Base-by-base conservation (phyloP, 371 early-diverging fungal species). In the Blakeslea trispora region DNA sequence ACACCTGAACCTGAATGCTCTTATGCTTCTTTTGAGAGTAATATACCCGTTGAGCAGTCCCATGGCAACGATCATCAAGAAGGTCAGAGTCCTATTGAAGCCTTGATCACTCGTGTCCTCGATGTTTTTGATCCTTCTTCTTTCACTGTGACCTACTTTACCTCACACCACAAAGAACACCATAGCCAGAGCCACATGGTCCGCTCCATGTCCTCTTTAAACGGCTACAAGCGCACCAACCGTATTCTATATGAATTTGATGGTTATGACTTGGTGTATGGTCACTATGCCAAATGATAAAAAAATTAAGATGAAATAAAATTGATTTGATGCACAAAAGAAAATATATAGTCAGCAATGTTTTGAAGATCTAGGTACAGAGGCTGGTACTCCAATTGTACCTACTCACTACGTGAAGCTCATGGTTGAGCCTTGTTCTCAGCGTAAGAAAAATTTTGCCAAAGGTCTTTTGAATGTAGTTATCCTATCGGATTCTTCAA, bases 1-100 rank as follows among this genome's bases (percentile, higher is more conserved):
- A 97, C 97, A n/a, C 97, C 97, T n/a, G 97, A 97, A 73, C 87
- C 83, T 19, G 77, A 83, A 59, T 97, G 94, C 85, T 95, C 96
- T n/a, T 97, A 96, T 65, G 97, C 97, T 35, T 92, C 92, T 40
- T 95, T 97, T 68, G 97, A 97, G 75, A 92, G 94, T 46, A 94
- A 91, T 64, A 83, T 95, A 49, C 90, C 94, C 14, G 81, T 89
- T 28, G 54, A 64, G 24, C 50, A 63, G 9, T 64, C 77, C 10
- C 69, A 70, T 47, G 35, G 34, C n/a, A 46, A 49, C 39, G 45
- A 43, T 40, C 69, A 37, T 11, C 9, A 72, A 54, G 57, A 61
- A 42, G 72, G 71, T 58, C 49, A 56, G 50, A 57, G 83, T 73
- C 74, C 57, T 2, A 51, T 61, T 48, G 77, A 86, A 58, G 61